Conservation (phyloP, 1,284 basidiomycete genomes). For the Coniferiporia sulphurascens region DNA sequence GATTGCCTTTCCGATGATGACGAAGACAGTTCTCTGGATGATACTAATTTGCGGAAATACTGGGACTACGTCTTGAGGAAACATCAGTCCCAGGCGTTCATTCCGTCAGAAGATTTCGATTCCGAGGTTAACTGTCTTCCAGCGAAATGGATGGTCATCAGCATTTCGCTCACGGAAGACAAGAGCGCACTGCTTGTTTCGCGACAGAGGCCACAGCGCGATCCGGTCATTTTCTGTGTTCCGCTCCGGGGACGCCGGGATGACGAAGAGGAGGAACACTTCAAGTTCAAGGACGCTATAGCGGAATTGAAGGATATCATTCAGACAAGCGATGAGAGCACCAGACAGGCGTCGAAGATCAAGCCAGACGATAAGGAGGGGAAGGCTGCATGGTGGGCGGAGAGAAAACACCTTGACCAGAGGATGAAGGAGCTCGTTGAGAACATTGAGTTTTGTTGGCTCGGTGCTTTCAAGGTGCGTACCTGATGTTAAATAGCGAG, state of each 20-base stretch:
- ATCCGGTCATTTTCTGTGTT: conserved; percentile 81
- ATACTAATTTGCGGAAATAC: conserved; percentile 42
- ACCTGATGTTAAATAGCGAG: conserved; percentile 21
- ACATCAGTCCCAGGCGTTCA: conserved; percentile 45
- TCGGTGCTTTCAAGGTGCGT: conserved; percentile 91
- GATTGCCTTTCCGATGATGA: conserved; percentile 36
- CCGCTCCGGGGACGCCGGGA: conserved; percentile 83
- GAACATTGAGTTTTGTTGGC: conserved; percentile 93
- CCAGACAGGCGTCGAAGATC: conserved; percentile 70
- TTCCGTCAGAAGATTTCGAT: conserved; percentile 33
- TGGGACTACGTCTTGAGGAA: conserved; percentile 54
- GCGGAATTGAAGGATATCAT: conserved; percentile 79
- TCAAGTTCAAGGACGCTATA: conserved; percentile 74
- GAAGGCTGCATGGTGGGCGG: conserved; percentile 80
- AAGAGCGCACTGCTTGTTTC: conserved; percentile 81
- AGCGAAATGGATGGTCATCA: conserved; percentile 79
- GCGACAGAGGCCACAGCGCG: conserved; percentile 60
- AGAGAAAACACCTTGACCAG: conserved; percentile 70
- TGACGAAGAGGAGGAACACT: conserved; percentile 64
- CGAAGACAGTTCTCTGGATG: conserved; percentile 29
- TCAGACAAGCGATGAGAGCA: conserved; percentile 68
- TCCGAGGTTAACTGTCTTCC: conserved; percentile 54
- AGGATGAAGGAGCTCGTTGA: conserved; percentile 73
- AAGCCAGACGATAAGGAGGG: conserved; percentile 60
- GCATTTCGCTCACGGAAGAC: conserved; percentile 80